These are phyloP conservation scores for Phytopythium delawarense DNA, from an alignment of 352 stramenopile genomes.

Conservation along the genomic window DNA sequence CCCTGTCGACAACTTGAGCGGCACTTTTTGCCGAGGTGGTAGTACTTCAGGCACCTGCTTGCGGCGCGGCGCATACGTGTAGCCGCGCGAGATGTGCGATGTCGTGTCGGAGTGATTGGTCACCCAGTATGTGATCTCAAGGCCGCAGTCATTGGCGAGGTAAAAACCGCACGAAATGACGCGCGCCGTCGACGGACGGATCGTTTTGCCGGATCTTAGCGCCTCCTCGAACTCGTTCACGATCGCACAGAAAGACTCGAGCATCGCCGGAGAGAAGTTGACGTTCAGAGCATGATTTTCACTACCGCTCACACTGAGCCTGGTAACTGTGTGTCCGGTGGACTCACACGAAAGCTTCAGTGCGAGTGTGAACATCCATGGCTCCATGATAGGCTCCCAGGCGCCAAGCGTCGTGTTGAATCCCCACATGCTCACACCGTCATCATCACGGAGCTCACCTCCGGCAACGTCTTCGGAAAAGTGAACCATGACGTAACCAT, in stretches of 20 bases:
- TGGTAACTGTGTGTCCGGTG: slow-evolving; percentile 46
- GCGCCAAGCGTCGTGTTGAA: slow-evolving; percentile 73
- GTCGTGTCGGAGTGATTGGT: slow-evolving; percentile 4
- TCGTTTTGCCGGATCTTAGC: slow-evolving; percentile 4
- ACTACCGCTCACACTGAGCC: slow-evolving; percentile 46
- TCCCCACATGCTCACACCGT: slow-evolving; percentile 72
- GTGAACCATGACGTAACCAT: slow-evolving; percentile 43
- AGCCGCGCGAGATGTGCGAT: slow-evolving; percentile 31
- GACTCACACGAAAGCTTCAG: slow-evolving; percentile 31
- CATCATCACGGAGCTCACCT: slow-evolving; percentile 43
- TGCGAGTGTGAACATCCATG: slow-evolving; percentile 62
- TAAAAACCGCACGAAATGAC: slow-evolving; percentile 82
- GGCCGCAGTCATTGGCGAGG: slow-evolving; percentile 65
- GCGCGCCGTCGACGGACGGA: slow-evolving; percentile 45
- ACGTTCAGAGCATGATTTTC: slow-evolving; percentile 56
- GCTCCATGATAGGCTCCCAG: slow-evolving; percentile 77
- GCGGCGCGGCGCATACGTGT: slow-evolving; percentile 47
- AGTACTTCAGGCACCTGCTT: slow-evolving; percentile 44
- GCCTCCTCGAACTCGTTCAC: slow-evolving; percentile 57
- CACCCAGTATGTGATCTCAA: slow-evolving; percentile 43
- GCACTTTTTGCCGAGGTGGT: slow-evolving; percentile 46
- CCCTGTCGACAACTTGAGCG: slow-evolving; percentile 63
- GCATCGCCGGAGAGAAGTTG: slow-evolving; percentile 63
- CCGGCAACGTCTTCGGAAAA: slow-evolving; percentile 53
- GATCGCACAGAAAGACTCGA: slow-evolving; percentile 59